Evolutionary conservation across 306 rosid genomes (phyloP).

Genomic region (Clitoria ternatea): DNA sequence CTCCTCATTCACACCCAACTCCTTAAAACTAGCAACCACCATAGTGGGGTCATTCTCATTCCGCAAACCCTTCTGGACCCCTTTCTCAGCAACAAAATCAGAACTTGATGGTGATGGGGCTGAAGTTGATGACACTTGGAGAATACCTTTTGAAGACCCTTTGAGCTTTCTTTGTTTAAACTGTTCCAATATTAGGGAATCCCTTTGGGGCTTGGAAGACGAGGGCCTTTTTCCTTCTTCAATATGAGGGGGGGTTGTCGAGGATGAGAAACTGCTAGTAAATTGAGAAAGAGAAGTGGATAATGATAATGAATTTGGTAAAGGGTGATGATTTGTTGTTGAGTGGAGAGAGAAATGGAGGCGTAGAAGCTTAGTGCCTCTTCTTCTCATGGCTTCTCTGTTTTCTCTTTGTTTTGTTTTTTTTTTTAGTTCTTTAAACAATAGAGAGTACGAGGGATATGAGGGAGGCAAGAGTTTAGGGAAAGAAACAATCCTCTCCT

Average conservation of each 20-base stretch:
- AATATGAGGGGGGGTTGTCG: neutral
- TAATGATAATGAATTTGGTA: constrained; percentile 27
- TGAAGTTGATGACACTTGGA: neutral
- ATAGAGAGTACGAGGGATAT: neutral
- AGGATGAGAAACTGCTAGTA: constrained; percentile 42
- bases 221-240: neutral
- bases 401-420: too few relatives aligned
- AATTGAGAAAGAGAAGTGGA: constrained; percentile 33
- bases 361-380: constrained; percentile 44
- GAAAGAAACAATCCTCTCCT: too few relatives aligned
- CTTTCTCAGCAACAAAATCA: neutral
- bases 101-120: neutral
- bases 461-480: too few relatives aligned
- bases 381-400: constrained; percentile 30
- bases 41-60: constrained; percentile 36
- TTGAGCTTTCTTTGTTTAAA: constrained; percentile 67
- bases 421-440: neutral
- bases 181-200: constrained; percentile 54
- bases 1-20: constrained; percentile 63
- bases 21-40: constrained; percentile 46
- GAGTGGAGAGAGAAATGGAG: constrained; percentile 20
- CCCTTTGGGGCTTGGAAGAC: constrained; percentile 40
- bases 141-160: constrained; percentile 37
- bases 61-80: constrained; percentile 27
- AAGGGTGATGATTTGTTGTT: constrained; percentile 20